These are phyloP conservation scores for Pharnaceum exiguum DNA, from an alignment of 148 eudicot species.

Conservation along the genomic window DNA sequence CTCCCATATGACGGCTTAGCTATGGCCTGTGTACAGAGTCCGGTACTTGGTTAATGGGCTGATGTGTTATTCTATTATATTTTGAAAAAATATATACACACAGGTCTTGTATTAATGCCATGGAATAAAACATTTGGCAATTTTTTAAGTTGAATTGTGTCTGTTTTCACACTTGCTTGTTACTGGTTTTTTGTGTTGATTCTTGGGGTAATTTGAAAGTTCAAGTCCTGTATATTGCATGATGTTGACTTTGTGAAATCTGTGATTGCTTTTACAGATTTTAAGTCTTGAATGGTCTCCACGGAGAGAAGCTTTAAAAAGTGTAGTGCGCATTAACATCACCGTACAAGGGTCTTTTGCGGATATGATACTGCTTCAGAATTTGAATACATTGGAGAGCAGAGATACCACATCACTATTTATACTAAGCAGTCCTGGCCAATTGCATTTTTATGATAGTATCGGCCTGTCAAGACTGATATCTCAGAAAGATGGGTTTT, in stretches of 20 bases:
- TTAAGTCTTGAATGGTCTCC: slow-evolving; percentile 88
- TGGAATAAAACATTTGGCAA: too few relatives aligned
- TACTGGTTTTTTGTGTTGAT: not conserved
- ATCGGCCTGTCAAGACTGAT: slow-evolving; percentile 48
- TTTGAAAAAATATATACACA: too few relatives aligned
- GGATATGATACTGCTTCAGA: slow-evolving; percentile 63
- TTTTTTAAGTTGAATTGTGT: too few relatives aligned
- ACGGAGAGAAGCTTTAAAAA: slow-evolving; percentile 57
- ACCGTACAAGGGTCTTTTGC: slow-evolving; percentile 88
- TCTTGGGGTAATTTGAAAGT: not conserved
- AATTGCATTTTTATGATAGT: slow-evolving; percentile 71
- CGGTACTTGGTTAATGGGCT: too few relatives aligned
- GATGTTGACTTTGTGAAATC: slow-evolving; percentile 1
- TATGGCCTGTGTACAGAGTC: too few relatives aligned
- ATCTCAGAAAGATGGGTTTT: slow-evolving; percentile 46
- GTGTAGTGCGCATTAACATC: slow-evolving; percentile 65
- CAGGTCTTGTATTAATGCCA: too few relatives aligned
- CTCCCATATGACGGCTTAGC: too few relatives aligned
- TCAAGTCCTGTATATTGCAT: slow-evolving; percentile 1
- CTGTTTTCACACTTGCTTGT: too few relatives aligned
- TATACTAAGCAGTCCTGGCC: slow-evolving; percentile 81
- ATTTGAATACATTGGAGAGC: slow-evolving; percentile 31
- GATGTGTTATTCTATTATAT: too few relatives aligned
- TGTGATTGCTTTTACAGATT: slow-evolving; percentile 49
- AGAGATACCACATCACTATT: slow-evolving; percentile 50